phyloP scores from a whole-genome alignment of 2,329 filamentous ascomycete genomes.

The Calonectria pteridis region DNA sequence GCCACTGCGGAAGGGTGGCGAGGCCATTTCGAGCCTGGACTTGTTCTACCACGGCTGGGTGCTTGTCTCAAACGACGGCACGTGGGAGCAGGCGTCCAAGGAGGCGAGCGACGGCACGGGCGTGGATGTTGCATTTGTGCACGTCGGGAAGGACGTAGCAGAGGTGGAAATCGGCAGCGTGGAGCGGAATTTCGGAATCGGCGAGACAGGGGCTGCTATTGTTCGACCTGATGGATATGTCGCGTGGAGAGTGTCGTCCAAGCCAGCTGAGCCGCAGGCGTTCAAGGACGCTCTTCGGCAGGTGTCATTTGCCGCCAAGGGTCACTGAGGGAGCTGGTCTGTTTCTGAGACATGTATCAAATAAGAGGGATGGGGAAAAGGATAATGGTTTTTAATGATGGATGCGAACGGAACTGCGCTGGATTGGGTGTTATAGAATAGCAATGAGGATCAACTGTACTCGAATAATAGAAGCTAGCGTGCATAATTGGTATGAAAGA shows the following conservation, averaged over 20 bases:
- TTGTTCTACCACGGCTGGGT: slow-evolving; percentile 25
- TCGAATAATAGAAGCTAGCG: no score
- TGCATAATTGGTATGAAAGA: no score
- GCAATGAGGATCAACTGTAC: no score
- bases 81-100: slow-evolving; percentile 5
- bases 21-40: slow-evolving; percentile 26
- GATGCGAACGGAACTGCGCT: neutral
- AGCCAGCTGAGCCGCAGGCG: neutral
- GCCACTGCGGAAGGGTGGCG: slow-evolving; percentile 5
- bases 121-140: slow-evolving; percentile 8
- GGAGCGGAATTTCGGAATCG: slow-evolving; percentile 2
- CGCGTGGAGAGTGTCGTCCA: slow-evolving; percentile 24
- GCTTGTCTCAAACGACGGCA: slow-evolving; percentile 23
- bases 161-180: slow-evolving; percentile 11
- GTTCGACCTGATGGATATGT: slow-evolving; percentile 31
- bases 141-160: slow-evolving; percentile 9
- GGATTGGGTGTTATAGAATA: neutral
- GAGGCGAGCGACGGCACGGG: neutral
- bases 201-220: slow-evolving; percentile 14
- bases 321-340: neutral
- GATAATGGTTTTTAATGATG: neutral
- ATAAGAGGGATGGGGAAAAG: neutral
- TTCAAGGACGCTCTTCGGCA: neutral
- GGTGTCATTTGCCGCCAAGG: neutral
- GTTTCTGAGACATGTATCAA: neutral